phyloP scores from a whole-genome alignment of 2,329 filamentous ascomycete species.

The Fusarium scirpi region DNA sequence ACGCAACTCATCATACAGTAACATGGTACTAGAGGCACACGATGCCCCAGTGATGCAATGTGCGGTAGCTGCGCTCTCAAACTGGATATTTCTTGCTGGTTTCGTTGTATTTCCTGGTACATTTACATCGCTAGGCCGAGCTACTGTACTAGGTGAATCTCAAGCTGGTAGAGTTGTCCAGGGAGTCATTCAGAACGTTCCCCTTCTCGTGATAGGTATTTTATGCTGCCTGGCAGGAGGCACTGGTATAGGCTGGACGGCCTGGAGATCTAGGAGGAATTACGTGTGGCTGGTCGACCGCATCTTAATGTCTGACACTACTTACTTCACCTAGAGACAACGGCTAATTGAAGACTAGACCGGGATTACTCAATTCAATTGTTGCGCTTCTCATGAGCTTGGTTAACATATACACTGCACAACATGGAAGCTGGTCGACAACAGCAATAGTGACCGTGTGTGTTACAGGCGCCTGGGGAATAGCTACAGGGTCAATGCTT shows the following conservation, averaged over 20 bases:
- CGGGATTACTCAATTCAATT: neutral
- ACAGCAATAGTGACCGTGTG: neutral
- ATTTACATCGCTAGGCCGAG: neutral
- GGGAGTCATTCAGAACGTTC: neutral
- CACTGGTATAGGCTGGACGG: neutral
- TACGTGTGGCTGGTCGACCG: neutral
- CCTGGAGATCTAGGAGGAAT: neutral
- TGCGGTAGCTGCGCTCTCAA: neutral
- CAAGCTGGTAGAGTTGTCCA: neutral
- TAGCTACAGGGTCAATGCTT: neutral
- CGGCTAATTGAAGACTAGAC: neutral
- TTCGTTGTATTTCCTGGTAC: neutral
- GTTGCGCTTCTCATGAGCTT: neutral
- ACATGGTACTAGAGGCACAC: neutral
- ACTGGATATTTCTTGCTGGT: neutral
- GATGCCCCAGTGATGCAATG: neutral
- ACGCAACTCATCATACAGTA: neutral
- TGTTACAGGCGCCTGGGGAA: neutral
- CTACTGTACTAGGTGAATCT: neutral
- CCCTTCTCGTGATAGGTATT: constrained; percentile 1
- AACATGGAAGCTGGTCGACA: neutral
- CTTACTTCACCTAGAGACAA: too few species aligned
- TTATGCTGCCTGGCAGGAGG: neutral
- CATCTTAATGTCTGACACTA: neutral
- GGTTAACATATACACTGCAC: neutral